Evolutionary conservation across 2,329 filamentous ascomycete species (phyloP).

Genomic region (Talaromyces sp.): DNA sequence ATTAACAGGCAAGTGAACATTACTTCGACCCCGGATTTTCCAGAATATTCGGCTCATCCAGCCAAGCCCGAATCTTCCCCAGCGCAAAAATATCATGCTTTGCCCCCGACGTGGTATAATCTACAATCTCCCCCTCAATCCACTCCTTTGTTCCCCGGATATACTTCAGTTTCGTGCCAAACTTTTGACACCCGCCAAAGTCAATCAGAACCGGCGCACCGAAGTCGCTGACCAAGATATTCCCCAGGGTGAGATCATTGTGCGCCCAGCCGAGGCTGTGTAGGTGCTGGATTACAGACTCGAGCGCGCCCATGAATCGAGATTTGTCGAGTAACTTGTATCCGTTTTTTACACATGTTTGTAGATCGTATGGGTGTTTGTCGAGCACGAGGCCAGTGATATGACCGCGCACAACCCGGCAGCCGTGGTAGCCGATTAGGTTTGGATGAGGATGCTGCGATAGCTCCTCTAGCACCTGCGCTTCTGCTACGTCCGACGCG

Average conservation of each 20-base stretch:
- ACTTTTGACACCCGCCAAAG: conserved; percentile 6
- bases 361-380: neutral
- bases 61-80: neutral
- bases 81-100: neutral
- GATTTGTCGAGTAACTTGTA: neutral
- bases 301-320: neutral
- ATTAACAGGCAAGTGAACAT: neutral
- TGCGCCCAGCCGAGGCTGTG: conserved; percentile 84
- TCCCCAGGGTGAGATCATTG: conserved; percentile 87
- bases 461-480: neutral
- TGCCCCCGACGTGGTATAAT: neutral
- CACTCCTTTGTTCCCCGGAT: neutral
- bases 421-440: neutral
- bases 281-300: conserved; percentile 67
- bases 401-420: neutral
- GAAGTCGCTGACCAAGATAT: conserved; percentile 67
- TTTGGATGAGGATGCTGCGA: neutral
- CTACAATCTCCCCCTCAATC: neutral
- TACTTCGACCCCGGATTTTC: neutral
- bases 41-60: neutral
- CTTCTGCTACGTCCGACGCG: neutral
- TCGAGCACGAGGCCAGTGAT: neutral
- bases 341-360: neutral
- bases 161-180: neutral
- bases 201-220: conserved; percentile 14